phyloP scores from a whole-genome alignment of 2,329 filamentous ascomycete species.

The Emmonsiellopsis sp. region DNA sequence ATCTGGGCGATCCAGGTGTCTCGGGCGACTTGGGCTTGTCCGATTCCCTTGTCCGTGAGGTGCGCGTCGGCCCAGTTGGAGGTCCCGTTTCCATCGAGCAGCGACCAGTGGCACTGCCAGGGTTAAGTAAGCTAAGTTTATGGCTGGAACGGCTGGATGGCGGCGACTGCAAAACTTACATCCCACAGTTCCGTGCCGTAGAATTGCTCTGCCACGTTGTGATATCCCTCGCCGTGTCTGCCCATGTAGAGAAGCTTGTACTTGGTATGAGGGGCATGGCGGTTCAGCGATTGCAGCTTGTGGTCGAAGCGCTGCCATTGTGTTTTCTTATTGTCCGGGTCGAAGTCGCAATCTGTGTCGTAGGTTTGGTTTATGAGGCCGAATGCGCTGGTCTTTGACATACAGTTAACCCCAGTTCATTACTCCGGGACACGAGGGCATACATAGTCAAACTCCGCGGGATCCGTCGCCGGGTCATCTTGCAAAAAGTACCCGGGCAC shows the following conservation, averaged over 20 bases:
- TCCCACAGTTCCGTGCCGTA: constrained; percentile 54
- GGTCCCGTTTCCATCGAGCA: constrained; percentile 47
- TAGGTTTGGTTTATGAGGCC: constrained; percentile 41
- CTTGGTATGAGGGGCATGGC: constrained; percentile 25
- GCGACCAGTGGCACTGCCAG: constrained; percentile 46
- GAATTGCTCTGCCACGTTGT: constrained; percentile 51
- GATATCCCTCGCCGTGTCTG: constrained; percentile 51
- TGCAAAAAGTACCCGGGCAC: constrained; percentile 43
- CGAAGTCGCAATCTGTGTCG: constrained; percentile 25
- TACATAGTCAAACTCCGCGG: constrained; percentile 41
- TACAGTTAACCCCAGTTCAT: no score
- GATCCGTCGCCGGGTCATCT: constrained; percentile 40
- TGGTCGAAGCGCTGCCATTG: constrained; percentile 48
- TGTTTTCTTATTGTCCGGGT: constrained; percentile 27
- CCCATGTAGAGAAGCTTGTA: constrained; percentile 52
- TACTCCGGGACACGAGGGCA: constrained; percentile 2
- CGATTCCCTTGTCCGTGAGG: constrained; percentile 43
- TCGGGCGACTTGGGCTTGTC: constrained; percentile 39
- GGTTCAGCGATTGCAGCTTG: constrained; percentile 40
- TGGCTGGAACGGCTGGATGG: no score
- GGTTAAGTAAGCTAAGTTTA: background rate
- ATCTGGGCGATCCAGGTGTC: constrained; percentile 43
- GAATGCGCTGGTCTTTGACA: constrained; percentile 23
- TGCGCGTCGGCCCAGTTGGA: constrained; percentile 50
- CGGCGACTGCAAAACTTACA: constrained; percentile 25